A percentile compares a stretch with the other conserved stretches of the same genome.
Conservation (phyloP, 2,329 filamentous ascomycete species). For the Tricladium varicosporioides region DNA sequence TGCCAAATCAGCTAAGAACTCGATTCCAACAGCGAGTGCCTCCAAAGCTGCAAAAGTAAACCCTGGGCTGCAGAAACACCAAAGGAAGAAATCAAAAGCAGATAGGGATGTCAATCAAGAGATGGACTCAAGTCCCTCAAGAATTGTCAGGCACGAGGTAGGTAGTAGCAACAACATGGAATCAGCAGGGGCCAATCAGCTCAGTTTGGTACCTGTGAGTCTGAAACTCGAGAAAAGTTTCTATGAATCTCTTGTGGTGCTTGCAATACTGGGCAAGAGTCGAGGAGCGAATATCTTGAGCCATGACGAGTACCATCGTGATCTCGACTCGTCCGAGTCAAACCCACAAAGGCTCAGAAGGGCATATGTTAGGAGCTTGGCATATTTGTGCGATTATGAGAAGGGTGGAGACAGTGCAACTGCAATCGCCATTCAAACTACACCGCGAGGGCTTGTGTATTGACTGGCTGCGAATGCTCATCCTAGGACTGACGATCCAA, state of each 20-base stretch:
- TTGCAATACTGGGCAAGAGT: slow-evolving; percentile 34
- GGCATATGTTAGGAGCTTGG: slow-evolving; percentile 39
- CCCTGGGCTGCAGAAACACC: too few relatives aligned
- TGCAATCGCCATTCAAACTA: slow-evolving; percentile 42
- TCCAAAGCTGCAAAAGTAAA: too few relatives aligned
- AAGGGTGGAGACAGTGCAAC: slow-evolving; percentile 47
- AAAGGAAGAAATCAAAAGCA: too few relatives aligned
- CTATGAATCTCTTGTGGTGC: slow-evolving; percentile 40
- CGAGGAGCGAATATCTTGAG: slow-evolving; percentile 25
- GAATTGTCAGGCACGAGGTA: too few relatives aligned
- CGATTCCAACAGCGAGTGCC: too few relatives aligned
- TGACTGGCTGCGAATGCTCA: slow-evolving; percentile 44
- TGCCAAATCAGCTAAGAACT: too few relatives aligned
- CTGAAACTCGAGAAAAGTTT: slow-evolving; percentile 33
- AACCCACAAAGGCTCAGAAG: background rate
- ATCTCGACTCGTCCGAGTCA: slow-evolving; percentile 18
- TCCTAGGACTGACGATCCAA: background rate
- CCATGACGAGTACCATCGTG: slow-evolving; percentile 1
- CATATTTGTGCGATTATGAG: slow-evolving; percentile 45
- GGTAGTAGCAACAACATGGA: too few relatives aligned
- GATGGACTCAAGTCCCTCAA: too few relatives aligned
- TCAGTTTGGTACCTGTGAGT: too few relatives aligned
- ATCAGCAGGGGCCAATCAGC: too few relatives aligned
- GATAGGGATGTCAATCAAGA: too few relatives aligned
- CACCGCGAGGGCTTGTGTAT: slow-evolving; percentile 35